Evolutionary conservation across 345 rosid genomes (phyloP).

Genomic region (Brassica nigra): DNA sequence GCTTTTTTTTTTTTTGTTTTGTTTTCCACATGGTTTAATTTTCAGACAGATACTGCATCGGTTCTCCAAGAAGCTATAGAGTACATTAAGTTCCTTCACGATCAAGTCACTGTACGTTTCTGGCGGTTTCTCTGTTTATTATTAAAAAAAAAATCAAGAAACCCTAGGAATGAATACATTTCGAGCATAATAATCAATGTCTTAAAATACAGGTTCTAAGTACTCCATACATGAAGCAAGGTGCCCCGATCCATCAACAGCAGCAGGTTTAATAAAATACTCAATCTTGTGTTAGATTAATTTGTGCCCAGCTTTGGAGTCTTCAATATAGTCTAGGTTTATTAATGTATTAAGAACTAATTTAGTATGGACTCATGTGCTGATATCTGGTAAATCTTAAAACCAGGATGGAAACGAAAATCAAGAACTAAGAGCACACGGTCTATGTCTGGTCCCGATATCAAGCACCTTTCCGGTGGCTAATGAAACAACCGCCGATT

Average conservation of each 20-base stretch:
- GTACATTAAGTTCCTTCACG: conserved; percentile 85
- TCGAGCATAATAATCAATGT: conserved; percentile 4
- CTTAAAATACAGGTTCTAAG: conserved; percentile 61
- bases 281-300: neutral
- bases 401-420: conserved; percentile 45
- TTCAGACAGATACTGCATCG: conserved; percentile 98
- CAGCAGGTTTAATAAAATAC: conserved; percentile 55
- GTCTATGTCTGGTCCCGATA: conserved; percentile 81
- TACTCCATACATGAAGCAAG: conserved; percentile 83
- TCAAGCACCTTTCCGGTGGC: conserved; percentile 82
- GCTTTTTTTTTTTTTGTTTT: neutral
- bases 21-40: conserved; percentile 9
- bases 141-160: neutral
- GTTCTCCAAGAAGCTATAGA: conserved; percentile 97
- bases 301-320: neutral
- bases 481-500: conserved; percentile 71
- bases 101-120: conserved; percentile 73
- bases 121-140: neutral
- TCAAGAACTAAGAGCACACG: conserved; percentile 72
- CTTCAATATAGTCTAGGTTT: conserved; percentile 7
- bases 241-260: conserved; percentile 58
- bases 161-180: conserved; percentile 14
- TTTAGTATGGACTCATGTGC: conserved; percentile 2
- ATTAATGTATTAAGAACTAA: conserved; percentile 1
- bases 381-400: conserved; percentile 25